A percentile compares a stretch with the other conserved stretches of the same genome.
phyloP scores from a whole-genome alignment of 2,329 filamentous ascomycete species.

The Fusarium sp. region DNA sequence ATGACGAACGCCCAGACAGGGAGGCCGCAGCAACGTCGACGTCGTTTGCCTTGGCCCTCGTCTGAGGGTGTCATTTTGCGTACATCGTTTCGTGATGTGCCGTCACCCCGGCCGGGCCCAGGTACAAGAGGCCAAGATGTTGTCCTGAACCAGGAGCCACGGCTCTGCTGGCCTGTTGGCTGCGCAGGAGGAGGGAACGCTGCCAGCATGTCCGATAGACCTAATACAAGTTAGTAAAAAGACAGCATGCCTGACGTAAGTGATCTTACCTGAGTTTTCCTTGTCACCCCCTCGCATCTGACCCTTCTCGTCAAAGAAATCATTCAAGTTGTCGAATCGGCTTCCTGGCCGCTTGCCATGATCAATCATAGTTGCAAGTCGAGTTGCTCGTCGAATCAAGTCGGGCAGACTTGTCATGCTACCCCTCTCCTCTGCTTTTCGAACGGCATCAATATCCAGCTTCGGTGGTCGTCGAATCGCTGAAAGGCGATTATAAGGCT shows the following conservation, averaged over 20 bases:
- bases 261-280: conserved; percentile 54
- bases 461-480: conserved; percentile 75
- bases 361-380: conserved; percentile 88
- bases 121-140: conserved; percentile 64
- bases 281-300: conserved; percentile 55
- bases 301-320: conserved; percentile 62
- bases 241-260: conserved; percentile 46
- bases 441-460: conserved; percentile 84
- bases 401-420: conserved; percentile 94
- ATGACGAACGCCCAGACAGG: conserved; percentile 82
- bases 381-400: conserved; percentile 88
- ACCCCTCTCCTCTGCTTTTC: conserved; percentile 83
- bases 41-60: conserved; percentile 50
- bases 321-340: conserved; percentile 65
- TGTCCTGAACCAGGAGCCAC: conserved; percentile 59
- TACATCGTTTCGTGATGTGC: conserved; percentile 40
- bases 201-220: conserved; percentile 73
- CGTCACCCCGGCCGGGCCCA: conserved; percentile 35
- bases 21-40: conserved; percentile 84
- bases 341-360: conserved; percentile 76
- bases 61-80: conserved; percentile 42
- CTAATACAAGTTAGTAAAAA: conserved; percentile 62
- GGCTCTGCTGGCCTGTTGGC: conserved; percentile 59
- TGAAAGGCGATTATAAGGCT: conserved; percentile 60
- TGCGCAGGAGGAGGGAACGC: conserved; percentile 73